Evolutionary conservation across 2,329 filamentous ascomycete genomes (phyloP).

Genomic region (Emergomyces pasteurianus): DNA sequence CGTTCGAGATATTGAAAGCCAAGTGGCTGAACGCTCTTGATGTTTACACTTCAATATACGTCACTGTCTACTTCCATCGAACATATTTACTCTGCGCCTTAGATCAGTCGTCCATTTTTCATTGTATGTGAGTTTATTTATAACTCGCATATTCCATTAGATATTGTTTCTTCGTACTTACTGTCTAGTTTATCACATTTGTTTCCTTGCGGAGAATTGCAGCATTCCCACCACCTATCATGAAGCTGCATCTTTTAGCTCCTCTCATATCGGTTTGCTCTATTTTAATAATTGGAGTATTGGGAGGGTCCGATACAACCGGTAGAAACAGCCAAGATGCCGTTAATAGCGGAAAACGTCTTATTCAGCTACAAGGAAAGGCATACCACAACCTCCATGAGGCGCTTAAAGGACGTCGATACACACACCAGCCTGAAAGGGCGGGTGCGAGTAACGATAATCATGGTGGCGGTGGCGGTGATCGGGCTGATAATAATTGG

Average conservation of each 20-base stretch:
- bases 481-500: background rate
- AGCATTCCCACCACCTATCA: background rate
- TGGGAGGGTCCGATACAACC: background rate
- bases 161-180: background rate
- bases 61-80: background rate
- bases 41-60: background rate
- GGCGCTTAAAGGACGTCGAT: background rate
- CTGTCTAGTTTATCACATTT: background rate
- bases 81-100: background rate
- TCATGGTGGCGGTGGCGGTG: background rate
- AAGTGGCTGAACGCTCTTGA: background rate
- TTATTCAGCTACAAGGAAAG: slow-evolving; percentile 7
- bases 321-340: background rate
- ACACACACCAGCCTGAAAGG: background rate
- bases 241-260: background rate
- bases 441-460: background rate
- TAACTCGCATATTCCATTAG: background rate
- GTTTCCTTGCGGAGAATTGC: background rate
- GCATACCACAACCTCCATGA: slow-evolving; percentile 5
- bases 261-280: background rate
- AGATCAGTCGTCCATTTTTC: background rate
- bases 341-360: background rate
- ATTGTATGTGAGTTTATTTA: background rate
- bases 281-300: background rate
- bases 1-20: background rate